Conservation (phyloP, 2,329 filamentous ascomycete genomes). For the Sarocladium kiliense region DNA sequence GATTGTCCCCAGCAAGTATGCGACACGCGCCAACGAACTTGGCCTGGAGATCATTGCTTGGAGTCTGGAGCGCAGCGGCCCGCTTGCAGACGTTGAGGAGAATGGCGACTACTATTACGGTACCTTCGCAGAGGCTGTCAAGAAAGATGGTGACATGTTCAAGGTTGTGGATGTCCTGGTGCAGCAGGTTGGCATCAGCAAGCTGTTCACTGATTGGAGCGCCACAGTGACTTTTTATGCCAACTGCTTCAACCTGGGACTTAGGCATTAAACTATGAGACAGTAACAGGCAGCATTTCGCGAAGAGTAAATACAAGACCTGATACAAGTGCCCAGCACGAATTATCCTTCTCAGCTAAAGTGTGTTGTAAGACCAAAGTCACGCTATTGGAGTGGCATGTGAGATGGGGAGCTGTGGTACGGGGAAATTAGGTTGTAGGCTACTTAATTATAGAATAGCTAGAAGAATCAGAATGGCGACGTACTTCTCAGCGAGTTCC, state of each 20-base stretch:
- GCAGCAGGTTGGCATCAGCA: slow-evolving; percentile 53
- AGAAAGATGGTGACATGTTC: slow-evolving; percentile 62
- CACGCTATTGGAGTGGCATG: too few species aligned
- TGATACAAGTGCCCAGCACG: too few species aligned
- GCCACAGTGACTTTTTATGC: slow-evolving; percentile 66
- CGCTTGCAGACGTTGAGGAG: slow-evolving; percentile 43
- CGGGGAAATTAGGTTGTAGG: too few species aligned
- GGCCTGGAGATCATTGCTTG: slow-evolving; percentile 63
- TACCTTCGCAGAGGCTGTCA: slow-evolving; percentile 47
- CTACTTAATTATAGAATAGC: too few species aligned
- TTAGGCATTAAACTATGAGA: not conserved
- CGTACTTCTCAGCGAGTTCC: too few species aligned
- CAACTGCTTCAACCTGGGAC: slow-evolving; percentile 53
- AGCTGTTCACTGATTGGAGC: slow-evolving; percentile 66
- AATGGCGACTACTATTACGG: slow-evolving; percentile 51
- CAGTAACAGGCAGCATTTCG: not conserved
- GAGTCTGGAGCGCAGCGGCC: slow-evolving; percentile 62
- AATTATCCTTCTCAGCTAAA: too few species aligned
- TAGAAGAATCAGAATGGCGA: too few species aligned
- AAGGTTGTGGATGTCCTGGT: slow-evolving; percentile 60
- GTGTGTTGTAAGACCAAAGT: too few species aligned
- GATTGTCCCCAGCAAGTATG: slow-evolving; percentile 61
- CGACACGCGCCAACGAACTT: slow-evolving; percentile 51
- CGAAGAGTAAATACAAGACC: too few species aligned
- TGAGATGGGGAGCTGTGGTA: too few species aligned